Evolutionary conservation across 2,329 filamentous ascomycete genomes (phyloP), one percentile per base, ranked within the genome.

Genomic region (Fusarium marasasianum): DNA sequence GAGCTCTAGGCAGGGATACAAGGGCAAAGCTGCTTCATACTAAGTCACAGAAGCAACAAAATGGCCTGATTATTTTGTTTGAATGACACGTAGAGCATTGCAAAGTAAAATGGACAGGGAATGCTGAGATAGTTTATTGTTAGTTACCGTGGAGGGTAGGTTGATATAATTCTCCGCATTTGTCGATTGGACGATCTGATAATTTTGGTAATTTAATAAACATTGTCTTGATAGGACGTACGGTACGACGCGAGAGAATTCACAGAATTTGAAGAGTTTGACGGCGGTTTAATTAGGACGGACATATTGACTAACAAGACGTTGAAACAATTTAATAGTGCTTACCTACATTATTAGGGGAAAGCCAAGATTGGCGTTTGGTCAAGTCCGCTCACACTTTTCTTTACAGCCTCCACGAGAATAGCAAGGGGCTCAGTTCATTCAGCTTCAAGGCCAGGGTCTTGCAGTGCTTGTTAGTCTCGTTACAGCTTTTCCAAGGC

Each of bases 401-500:
- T 55, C 51, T 18, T 45, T 20, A 50, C n/a, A 29, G 38, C 43
- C 29, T 58, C 50, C 43, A 45, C 24, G 45, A 69, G 59, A 73
- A 56, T 63, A 41, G 53, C 54, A 65, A 72, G 68, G 72, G 68
- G 63, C 38, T 63, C 26, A 48, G 31, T 45, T 56, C 38, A 44
- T 57, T 38, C 50, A 48, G 31, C 37, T 33, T 35, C 38, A 33
- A 33, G 24, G 20, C 20, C 62, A 66, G 54, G 63, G 50, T 53
- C 24, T 31, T 50, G 35, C 38, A 33, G 58, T 43, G 15, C 50
- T 56, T 62, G n/a, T 37, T 63, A 58, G 38, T 54, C 33, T 53
- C 22, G 51, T 53, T 37, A 37, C 61, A 57, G 57, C 51, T 62
- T 57, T 74, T 65, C 55, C 67, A 74, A 74, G 71, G 72, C 68